These are phyloP conservation scores for Tanacetum coccineum DNA, from an alignment of 129 eudicot genomes.

Conservation along the genomic window DNA sequence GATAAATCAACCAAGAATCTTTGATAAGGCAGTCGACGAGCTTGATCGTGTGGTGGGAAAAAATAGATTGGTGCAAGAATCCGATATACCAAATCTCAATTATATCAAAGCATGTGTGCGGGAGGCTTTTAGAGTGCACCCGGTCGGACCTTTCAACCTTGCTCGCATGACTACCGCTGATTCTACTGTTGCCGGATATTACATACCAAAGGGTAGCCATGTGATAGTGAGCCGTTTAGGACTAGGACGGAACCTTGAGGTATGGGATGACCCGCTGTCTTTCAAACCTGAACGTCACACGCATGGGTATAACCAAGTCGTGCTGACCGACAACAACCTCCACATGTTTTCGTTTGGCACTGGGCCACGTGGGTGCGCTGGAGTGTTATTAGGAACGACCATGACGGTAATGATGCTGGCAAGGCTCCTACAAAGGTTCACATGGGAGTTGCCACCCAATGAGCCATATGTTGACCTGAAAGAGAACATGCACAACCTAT, in stretches of 20 bases:
- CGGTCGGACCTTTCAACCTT: conserved; percentile 29
- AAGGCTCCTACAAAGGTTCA: conserved; percentile 30
- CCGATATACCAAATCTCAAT: conserved; percentile 17
- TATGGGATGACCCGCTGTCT: conserved; percentile 22
- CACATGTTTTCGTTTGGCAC: conserved; percentile 19
- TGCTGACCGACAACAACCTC: conserved; percentile 12
- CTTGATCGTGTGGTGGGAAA: conserved; percentile 23
- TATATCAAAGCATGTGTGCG: conserved; percentile 26
- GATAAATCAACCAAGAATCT: conserved; percentile 20
- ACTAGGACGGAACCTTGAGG: conserved; percentile 17
- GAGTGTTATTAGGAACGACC: conserved; percentile 23
- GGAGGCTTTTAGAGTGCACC: conserved; percentile 27
- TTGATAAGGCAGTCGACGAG: conserved; percentile 4
- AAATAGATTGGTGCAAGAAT: conserved; percentile 26
- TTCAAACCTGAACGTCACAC: conserved; percentile 27
- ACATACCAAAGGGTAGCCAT: conserved; percentile 35
- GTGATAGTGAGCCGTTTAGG: conserved; percentile 21
- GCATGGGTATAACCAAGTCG: conserved; percentile 11
- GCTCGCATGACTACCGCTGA: conserved; percentile 15
- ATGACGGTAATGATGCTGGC: conserved; percentile 28
- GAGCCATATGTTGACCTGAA: conserved; percentile 11
- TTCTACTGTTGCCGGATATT: conserved; percentile 16
- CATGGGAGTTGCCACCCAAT: conserved; percentile 21
- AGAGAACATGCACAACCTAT: conserved; percentile 1
- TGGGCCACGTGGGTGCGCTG: conserved; percentile 25